phyloP scores from a whole-genome alignment of 2,329 filamentous ascomycete species.

The Myriosclerotinia scirpicola region DNA sequence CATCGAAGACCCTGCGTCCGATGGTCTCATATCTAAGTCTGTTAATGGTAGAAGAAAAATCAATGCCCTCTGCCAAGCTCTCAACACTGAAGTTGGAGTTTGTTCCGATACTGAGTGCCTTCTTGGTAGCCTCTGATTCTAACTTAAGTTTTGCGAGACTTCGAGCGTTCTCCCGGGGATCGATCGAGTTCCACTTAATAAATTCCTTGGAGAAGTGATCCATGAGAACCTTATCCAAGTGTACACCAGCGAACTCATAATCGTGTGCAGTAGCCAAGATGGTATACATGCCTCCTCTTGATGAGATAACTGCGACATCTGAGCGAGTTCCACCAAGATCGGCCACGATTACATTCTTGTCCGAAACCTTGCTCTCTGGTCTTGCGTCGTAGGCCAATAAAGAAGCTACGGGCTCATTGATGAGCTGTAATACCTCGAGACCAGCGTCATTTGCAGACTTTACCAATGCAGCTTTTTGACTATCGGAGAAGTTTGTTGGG shows the following conservation, averaged over 20 bases:
- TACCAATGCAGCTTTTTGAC: constrained; percentile 78
- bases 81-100: constrained; percentile 93
- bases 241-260: constrained; percentile 85
- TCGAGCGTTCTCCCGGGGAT: constrained; percentile 78
- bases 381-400: constrained; percentile 89
- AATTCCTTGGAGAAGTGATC: constrained; percentile 99
- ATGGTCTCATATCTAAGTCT: constrained; percentile 89
- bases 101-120: constrained; percentile 81
- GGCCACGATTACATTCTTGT: constrained; percentile 89
- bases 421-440: constrained; percentile 87
- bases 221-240: constrained; percentile 86
- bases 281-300: constrained; percentile 93
- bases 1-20: constrained; percentile 79
- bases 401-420: constrained; percentile 86
- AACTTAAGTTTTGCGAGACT: constrained; percentile 89
- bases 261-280: constrained; percentile 92
- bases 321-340: constrained; percentile 92
- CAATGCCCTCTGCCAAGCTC: constrained; percentile 81
- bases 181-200: constrained; percentile 85
- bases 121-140: constrained; percentile 89
- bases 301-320: constrained; percentile 87
- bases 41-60: constrained; percentile 92
- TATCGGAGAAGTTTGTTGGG: constrained; percentile 88
- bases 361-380: constrained; percentile 68
- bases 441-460: constrained; percentile 77